These are phyloP conservation scores for Exophiala sp. DNA, from an alignment of 2,329 filamentous ascomycete species.

Conservation along the genomic window DNA sequence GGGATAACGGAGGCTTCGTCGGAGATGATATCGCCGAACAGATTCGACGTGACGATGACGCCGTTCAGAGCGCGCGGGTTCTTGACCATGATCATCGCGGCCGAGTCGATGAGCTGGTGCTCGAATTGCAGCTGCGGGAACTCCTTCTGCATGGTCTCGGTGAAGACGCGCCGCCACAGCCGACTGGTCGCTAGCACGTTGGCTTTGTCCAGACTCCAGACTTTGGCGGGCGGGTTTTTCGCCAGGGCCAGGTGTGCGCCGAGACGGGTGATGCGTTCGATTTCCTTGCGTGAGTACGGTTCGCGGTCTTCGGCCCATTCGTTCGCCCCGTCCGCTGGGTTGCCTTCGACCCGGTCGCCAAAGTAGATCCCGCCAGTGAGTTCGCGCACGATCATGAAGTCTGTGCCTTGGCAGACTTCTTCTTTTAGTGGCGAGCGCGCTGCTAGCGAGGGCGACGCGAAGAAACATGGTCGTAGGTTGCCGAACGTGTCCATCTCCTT, in stretches of 20 bases:
- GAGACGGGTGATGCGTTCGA: constrained; percentile 79
- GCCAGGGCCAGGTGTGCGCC: constrained; percentile 75
- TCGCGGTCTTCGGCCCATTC: constrained; percentile 69
- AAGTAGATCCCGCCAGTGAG: constrained; percentile 94
- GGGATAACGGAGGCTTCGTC: constrained; percentile 95
- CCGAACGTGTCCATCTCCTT: constrained; percentile 92
- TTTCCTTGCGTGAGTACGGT: constrained; percentile 75
- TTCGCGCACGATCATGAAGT: constrained; percentile 90
- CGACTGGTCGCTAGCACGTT: constrained; percentile 89
- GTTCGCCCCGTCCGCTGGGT: constrained; percentile 60
- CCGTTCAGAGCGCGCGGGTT: constrained; percentile 83
- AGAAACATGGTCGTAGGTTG: constrained; percentile 93
- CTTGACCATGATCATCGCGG: constrained; percentile 98
- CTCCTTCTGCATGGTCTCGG: constrained; percentile 77
- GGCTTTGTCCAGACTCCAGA: constrained; percentile 90
- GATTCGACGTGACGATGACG: constrained; percentile 83
- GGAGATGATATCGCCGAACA: constrained; percentile 93
- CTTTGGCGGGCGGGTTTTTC: constrained; percentile 66
- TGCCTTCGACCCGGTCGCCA: constrained; percentile 72
- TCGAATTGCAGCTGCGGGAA: constrained; percentile 78
- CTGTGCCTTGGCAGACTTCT: constrained; percentile 74
- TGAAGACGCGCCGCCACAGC: constrained; percentile 82
- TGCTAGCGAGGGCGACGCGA: constrained; percentile 79
- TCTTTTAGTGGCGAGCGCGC: constrained; percentile 82
- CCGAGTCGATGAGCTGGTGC: constrained; percentile 90